Percentiles rank a stretch among this genome's conserved stretches.
phyloP scores from a whole-genome alignment of 1,284 basidiomycete species.

The Puccinia horiana region DNA sequence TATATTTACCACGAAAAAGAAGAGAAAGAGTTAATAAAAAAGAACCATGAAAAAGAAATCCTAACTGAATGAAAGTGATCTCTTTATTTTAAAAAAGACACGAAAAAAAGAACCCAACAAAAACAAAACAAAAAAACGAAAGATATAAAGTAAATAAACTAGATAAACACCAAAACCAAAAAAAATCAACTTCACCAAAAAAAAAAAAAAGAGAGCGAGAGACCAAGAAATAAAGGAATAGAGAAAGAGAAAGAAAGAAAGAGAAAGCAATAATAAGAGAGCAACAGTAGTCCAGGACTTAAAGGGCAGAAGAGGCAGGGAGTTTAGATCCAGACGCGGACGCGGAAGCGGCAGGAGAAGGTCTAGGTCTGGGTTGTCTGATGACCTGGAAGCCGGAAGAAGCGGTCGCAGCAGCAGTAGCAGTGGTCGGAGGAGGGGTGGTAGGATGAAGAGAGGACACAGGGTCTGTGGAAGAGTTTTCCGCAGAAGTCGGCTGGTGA shows the following conservation, averaged over 20 bases:
- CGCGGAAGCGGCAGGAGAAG: not conserved
- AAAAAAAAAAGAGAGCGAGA: not conserved
- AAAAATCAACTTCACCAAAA: not conserved
- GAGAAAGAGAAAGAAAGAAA: not conserved
- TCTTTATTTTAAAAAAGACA: too few relatives aligned
- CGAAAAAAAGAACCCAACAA: too few relatives aligned
- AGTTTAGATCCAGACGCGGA: not conserved
- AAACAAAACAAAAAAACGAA: too few relatives aligned
- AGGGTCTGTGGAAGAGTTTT: too few relatives aligned
- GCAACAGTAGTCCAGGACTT: not conserved
- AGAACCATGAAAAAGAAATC: too few relatives aligned
- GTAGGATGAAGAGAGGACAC: too few relatives aligned
- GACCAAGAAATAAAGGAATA: not conserved
- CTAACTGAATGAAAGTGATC: too few relatives aligned
- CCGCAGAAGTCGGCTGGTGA: too few relatives aligned
- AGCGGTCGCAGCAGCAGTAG: constrained; percentile 50
- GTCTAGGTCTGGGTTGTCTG: constrained; percentile 49
- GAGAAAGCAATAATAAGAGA: not conserved
- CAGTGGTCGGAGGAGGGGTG: not conserved
- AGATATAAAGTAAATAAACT: too few relatives aligned
- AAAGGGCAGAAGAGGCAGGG: not conserved
- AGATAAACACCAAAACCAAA: not conserved
- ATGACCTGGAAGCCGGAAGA: constrained; percentile 55
- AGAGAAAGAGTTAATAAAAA: too few relatives aligned
- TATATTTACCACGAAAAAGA: too few relatives aligned